Base-by-base conservation (phyloP, 1,284 basidiomycete genomes). In the Thelephora terrestris region DNA sequence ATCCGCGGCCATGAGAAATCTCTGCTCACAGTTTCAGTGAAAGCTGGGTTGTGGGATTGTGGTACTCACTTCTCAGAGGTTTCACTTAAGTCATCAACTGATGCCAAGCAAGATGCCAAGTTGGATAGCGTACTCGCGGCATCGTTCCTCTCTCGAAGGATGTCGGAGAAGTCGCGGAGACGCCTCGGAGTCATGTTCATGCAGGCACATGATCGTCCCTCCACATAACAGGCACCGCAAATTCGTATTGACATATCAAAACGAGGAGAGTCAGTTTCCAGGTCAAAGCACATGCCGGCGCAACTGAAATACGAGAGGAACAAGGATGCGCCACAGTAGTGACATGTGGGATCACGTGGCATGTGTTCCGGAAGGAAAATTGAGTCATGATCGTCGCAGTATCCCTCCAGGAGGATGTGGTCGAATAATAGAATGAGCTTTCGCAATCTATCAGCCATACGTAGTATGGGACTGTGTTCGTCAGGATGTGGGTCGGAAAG, bases 301-400 rank as follows among this genome's bases (percentile, higher is more conserved):
- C 29, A 32, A 14, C 9, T 32, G 53, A 89, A 84, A 59, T 80
- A 87, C 52, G 80, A 80, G 55, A 85, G 79, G 55, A 87, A 89
- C 50, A 89, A 76, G 56, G 89, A 86, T 2, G 74, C 75, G 14
- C 77, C 79, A 55, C 85, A 89, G 60, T 84, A 87, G 59, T 89
- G 85, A 57, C 85, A 89, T 1, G 62, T 62, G n/a, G 29, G 29
- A 32, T 32, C 9, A 3, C 14, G 29, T 32, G 4, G 5, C 29
- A 10, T 32, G 29, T 32, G 29, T 10, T 32, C 29, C 12, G 29
- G 29, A 32, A 32, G 29, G 2, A 53, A 52, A 50, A 76, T 58
- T 7, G 53, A 50, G n/a, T 53, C 52, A 47, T 72, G 58, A 39
- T 61, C 55, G 17, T 61, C 49, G 3, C 67, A 64, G 54, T 70